phyloP scores from a whole-genome alignment of 2,329 filamentous ascomycete species.

The Calonectria hongkongensis region DNA sequence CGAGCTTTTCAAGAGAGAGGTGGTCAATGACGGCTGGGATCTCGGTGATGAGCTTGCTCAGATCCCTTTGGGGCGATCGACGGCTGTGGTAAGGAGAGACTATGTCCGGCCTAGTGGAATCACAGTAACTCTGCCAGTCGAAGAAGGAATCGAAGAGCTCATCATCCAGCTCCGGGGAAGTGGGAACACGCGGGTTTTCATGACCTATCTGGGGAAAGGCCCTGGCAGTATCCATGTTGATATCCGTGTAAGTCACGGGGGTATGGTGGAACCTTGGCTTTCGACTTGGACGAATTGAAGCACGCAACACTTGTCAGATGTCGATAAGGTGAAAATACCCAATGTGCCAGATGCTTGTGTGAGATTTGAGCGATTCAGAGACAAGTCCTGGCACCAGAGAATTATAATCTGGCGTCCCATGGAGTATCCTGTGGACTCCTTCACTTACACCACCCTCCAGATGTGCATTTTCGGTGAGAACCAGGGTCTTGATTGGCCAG shows the following conservation, averaged over 20 bases:
- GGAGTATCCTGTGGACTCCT: conserved; percentile 59
- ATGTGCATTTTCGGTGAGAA: conserved; percentile 51
- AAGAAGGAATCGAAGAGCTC: conserved; percentile 61
- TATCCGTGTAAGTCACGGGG: conserved; percentile 64
- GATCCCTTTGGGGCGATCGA: conserved; percentile 54
- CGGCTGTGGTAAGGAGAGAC: conserved; percentile 54
- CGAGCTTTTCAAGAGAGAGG: conserved; percentile 58
- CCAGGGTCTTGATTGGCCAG: conserved; percentile 54
- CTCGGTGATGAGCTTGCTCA: conserved; percentile 60
- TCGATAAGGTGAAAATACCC: conserved; percentile 64
- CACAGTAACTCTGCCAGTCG: conserved; percentile 62
- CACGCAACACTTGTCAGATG: conserved; percentile 61
- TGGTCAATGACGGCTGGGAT: conserved; percentile 59
- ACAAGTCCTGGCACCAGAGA: conserved; percentile 62
- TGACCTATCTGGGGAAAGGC: conserved; percentile 59
- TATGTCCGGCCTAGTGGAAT: conserved; percentile 57
- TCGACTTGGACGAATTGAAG: conserved; percentile 60
- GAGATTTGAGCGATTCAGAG: conserved; percentile 63
- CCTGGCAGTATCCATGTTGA: conserved; percentile 62
- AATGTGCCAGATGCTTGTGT: conserved; percentile 63
- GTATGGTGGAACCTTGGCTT: conserved; percentile 65
- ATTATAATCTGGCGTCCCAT: conserved; percentile 63
- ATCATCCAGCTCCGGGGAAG: conserved; percentile 58
- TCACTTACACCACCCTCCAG: conserved; percentile 63
- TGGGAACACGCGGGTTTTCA: conserved; percentile 61